Conservation (phyloP, 2,329 filamentous ascomycete species). For the Trichoderma atroviride region DNA sequence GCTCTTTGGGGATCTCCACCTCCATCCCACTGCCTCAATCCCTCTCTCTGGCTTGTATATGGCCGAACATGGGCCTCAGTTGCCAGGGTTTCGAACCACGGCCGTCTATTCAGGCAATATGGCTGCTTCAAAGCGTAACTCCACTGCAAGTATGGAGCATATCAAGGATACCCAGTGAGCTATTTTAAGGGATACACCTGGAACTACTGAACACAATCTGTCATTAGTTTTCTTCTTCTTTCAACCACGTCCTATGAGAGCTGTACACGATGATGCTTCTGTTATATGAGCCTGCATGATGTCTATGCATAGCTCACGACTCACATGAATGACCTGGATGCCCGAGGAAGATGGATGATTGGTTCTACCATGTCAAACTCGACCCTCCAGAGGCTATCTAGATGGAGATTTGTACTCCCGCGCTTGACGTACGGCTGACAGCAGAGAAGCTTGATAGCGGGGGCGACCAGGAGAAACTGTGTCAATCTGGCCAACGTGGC, state of each 20-base stretch:
- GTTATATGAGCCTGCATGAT: conserved; percentile 20
- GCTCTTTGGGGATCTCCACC: conserved; percentile 17
- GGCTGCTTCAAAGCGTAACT: neutral
- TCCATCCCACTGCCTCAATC: neutral
- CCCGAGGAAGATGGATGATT: conserved; percentile 3
- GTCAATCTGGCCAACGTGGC: conserved; percentile 27
- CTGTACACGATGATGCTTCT: conserved; percentile 21
- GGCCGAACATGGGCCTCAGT: conserved; percentile 1
- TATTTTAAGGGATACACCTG: conserved; percentile 13
- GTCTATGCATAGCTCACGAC: conserved; percentile 39
- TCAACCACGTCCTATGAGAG: conserved; percentile 13
- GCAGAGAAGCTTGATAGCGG: conserved; percentile 22
- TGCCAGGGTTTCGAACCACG: neutral
- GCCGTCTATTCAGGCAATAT: neutral
- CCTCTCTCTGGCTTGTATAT: neutral
- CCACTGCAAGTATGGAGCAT: conserved; percentile 10
- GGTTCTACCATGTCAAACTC: neutral
- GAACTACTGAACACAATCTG: neutral
- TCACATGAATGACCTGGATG: conserved; percentile 39
- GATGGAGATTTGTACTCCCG: conserved; percentile 12
- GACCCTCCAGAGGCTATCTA: neutral
- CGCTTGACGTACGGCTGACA: conserved; percentile 6
- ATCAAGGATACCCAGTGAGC: neutral
- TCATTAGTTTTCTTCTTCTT: conserved; percentile 13
- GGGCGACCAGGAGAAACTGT: conserved; percentile 24